Evolutionary conservation across 73 alveolate species (phyloP), one percentile per base, ranked within the genome.

Genomic region (Paramecium primaurelia): DNA sequence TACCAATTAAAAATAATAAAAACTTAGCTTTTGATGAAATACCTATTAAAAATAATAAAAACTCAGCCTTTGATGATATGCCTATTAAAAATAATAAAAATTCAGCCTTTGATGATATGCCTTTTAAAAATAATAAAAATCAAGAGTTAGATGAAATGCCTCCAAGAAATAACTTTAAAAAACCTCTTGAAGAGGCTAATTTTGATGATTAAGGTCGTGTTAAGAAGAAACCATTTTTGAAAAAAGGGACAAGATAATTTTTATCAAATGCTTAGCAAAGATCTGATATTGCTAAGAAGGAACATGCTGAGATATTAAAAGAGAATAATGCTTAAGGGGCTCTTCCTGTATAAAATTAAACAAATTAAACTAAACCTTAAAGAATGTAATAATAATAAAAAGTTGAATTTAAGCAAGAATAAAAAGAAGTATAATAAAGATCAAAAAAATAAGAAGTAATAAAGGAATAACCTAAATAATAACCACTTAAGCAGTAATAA

Each of bases 241-340:
- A 89, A 64, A 89, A 89, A 71, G 94, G 94, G 4, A 71, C 92
- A 5, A 64, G 94, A 32, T 47, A 77, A 22, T 89, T 71, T 89
- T 47, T 89, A 45, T 71, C 92, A 18, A 89, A 89, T 49, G 94
- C 94, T 4, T 71, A 89, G 58, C 11, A 71, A 37, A 77, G 94
- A 54, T 89, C 94, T 42, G 88, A 89, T 20, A 83, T 83, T 58
- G 94, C 94, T 4, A 47, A 89, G 30, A 89, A 71, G 12, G 92
- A 89, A 40, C 71, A 71, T 30, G 75, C 77, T 42, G 94, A 89
- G 45, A 89, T 89, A 8, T 51, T 71, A 25, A 89, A 42, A 28
- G 75, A 89, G 28, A 40, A 89, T 34, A 89, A 89, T 58, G 92
- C 54, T 68, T 12, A 85, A 4, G 89, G 54, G 20, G 26, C 10